These are phyloP conservation scores for Zygosaccharomyces bailii DNA, from an alignment of 805 yeast species.

Conservation along the genomic window DNA sequence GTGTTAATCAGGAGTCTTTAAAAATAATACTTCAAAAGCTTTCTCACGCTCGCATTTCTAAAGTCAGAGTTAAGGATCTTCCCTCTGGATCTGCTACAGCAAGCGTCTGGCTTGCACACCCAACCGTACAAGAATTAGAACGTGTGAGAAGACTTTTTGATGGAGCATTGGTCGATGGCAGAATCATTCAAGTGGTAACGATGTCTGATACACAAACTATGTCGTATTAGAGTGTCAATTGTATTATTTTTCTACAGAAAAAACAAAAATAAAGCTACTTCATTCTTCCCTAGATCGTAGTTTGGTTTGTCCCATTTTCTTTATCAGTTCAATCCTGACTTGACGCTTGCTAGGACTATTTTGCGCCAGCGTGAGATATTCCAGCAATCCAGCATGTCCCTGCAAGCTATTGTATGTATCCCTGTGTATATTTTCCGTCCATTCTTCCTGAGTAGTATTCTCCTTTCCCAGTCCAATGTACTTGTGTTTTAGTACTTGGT, in stretches of 20 bases:
- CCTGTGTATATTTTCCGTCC: constrained; percentile 49
- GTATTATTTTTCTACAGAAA: background rate
- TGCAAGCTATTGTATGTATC: constrained; percentile 32
- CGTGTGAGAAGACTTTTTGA: constrained; percentile 37
- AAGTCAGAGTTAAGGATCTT: constrained; percentile 34
- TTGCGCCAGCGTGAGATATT: constrained; percentile 31
- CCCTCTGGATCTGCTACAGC: constrained; percentile 42
- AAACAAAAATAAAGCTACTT: background rate
- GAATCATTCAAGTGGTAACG: constrained; percentile 38
- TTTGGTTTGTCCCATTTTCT: constrained; percentile 25
- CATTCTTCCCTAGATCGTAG: constrained; percentile 7
- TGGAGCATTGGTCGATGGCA: constrained; percentile 48
- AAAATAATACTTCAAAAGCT: constrained; percentile 24
- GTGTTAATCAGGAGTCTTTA: constrained; percentile 28
- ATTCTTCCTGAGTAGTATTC: constrained; percentile 65
- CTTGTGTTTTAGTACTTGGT: constrained; percentile 53
- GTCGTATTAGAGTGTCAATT: constrained; percentile 4
- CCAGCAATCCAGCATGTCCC: constrained; percentile 31
- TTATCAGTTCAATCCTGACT: constrained; percentile 27
- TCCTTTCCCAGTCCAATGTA: constrained; percentile 76
- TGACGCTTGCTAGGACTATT: constrained; percentile 23
- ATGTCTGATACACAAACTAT: constrained; percentile 21
- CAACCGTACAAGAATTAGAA: constrained; percentile 27
- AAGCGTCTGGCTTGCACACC: constrained; percentile 35
- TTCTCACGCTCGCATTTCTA: constrained; percentile 20